phyloP scores from a whole-genome alignment of 495 filamentous ascomycete species.

The Clavariopsis aquatica region DNA sequence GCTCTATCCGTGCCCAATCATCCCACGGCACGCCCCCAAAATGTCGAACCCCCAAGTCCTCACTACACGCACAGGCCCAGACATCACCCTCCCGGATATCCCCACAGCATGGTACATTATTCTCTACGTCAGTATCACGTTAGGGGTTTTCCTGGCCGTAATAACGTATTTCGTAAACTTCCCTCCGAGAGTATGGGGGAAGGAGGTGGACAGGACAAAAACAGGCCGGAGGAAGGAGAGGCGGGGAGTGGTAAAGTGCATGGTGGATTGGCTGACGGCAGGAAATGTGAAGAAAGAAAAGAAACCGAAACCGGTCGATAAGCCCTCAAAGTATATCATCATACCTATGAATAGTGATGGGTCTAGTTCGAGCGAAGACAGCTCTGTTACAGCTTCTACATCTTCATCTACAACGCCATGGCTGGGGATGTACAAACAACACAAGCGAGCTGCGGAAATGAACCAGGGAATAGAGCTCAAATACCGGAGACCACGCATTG shows the following conservation, averaged over 20 bases:
- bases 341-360: background rate
- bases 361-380: no score
- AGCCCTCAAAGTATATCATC: slow-evolving; percentile 20
- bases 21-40: background rate
- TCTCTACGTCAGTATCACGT: background rate
- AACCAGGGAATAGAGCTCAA: background rate
- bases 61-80: background rate
- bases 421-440: background rate
- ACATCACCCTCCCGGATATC: background rate
- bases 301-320: slow-evolving; percentile 29
- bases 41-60: background rate
- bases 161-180: slow-evolving; percentile 5
- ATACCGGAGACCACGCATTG: background rate
- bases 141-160: background rate
- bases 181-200: no score
- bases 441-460: background rate
- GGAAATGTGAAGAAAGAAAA: background rate
- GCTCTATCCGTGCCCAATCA: background rate
- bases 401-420: background rate
- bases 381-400: background rate
- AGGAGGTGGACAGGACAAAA: no score
- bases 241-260: no score
- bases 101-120: background rate
- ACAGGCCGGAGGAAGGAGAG: no score
- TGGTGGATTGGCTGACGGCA: background rate